Percentiles rank a stretch among this genome's conserved stretches.
Evolutionary conservation across 805 yeast genomes (phyloP).

Genomic region (Cyberlindnera xishuangbannaensis): DNA sequence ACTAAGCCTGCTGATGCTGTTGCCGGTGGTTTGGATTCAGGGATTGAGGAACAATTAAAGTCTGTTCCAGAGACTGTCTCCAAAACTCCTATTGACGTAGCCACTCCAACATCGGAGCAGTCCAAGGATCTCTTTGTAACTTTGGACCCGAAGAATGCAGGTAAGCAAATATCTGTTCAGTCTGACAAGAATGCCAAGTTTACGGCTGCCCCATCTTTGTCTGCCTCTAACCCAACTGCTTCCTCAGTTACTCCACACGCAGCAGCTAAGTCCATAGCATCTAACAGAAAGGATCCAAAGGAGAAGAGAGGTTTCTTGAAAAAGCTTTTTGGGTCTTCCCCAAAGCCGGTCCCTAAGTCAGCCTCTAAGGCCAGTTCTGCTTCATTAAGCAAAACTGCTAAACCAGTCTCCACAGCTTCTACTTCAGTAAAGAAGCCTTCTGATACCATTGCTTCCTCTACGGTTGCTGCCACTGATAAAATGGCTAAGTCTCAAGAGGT

Average conservation of each 20-base stretch:
- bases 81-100: background rate
- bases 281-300: conserved; percentile 3
- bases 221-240: conserved; percentile 3
- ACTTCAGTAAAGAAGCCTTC: conserved; percentile 2
- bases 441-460: conserved; percentile 6
- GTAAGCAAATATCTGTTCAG: conserved; percentile 6
- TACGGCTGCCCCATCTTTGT: conserved; percentile 1
- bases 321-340: conserved; percentile 6
- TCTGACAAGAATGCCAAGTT: conserved; percentile 1
- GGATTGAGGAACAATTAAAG: no score
- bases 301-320: conserved; percentile 12
- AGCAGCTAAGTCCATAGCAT: conserved; percentile 7
- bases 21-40: no score
- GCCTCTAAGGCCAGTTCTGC: conserved; percentile 1
- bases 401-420: conserved; percentile 5
- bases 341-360: conserved; percentile 4
- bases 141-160: conserved; percentile 20
- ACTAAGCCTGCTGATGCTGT: conserved; percentile 5
- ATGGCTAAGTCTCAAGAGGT: no score
- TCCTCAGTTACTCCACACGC: conserved; percentile 8
- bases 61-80: no score
- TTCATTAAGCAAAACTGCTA: background rate
- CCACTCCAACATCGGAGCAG: background rate
- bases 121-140: conserved; percentile 8
- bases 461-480: conserved; percentile 2